Conservation (phyloP, 768 basidiomycete species). For the Tylopilus balloui region DNA sequence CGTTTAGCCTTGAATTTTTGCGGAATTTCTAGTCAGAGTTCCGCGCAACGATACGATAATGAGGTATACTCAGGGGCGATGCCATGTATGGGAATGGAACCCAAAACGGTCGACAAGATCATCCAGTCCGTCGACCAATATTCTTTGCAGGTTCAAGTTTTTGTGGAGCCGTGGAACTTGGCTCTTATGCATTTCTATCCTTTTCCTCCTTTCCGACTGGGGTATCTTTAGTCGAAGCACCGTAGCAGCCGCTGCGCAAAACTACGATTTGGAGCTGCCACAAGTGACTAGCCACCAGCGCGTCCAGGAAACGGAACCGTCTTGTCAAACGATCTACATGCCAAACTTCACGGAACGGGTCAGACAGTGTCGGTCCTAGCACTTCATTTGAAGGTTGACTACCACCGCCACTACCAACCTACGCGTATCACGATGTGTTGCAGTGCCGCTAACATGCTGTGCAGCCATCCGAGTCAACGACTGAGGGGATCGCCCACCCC, state of each 20-base stretch:
- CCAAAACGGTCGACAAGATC: constrained; percentile 9
- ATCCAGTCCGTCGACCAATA: too few species aligned
- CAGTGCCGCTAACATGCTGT: constrained; percentile 9
- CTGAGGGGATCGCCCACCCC: not conserved
- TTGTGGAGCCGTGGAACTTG: not conserved
- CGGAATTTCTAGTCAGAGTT: not conserved
- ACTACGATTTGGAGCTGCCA: constrained; percentile 3
- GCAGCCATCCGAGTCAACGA: not conserved
- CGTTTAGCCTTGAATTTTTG: not conserved
- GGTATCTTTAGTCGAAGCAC: not conserved
- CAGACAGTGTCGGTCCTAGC: not conserved
- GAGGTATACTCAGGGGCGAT: constrained; percentile 14
- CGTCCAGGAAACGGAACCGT: not conserved
- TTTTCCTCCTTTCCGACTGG: not conserved
- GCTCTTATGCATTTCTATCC: not conserved
- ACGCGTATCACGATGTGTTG: not conserved
- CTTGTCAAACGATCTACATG: not conserved
- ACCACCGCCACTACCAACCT: constrained; percentile 2
- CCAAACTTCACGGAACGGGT: not conserved
- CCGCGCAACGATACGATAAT: not conserved
- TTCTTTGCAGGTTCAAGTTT: not conserved
- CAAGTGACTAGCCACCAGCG: not conserved
- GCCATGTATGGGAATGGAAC: constrained; percentile 9
- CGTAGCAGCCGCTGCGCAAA: constrained; percentile 5
- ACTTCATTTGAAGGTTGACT: not conserved